A percentile compares a stretch with the other conserved stretches of the same genome.
These are phyloP conservation scores for Hirsutella thompsonii DNA, from an alignment of 2,329 filamentous ascomycete species.

Conservation along the genomic window DNA sequence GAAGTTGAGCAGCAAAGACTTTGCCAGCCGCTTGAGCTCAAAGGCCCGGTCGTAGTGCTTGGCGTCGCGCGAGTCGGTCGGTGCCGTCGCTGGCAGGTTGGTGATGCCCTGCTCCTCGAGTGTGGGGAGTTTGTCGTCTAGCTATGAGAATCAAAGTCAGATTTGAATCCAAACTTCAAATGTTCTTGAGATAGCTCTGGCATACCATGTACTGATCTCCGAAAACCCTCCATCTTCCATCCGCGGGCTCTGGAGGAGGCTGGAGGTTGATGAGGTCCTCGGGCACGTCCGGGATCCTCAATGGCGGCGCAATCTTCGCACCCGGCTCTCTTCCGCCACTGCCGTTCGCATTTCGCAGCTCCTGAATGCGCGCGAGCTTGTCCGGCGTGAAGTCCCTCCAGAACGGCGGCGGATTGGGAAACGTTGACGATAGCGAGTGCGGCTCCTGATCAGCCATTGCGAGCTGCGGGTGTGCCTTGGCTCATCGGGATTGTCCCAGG, in stretches of 20 bases:
- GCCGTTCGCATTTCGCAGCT: constrained; percentile 25
- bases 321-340: constrained; percentile 9
- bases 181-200: no score
- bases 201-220: constrained; percentile 49
- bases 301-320: constrained; percentile 6
- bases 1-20: constrained; percentile 79
- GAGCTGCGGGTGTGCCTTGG: background rate
- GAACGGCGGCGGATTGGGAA: constrained; percentile 79
- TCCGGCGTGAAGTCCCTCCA: constrained; percentile 77
- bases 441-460: constrained; percentile 45
- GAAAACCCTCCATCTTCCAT: constrained; percentile 64
- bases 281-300: constrained; percentile 40
- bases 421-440: constrained; percentile 47
- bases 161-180: no score
- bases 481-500: background rate
- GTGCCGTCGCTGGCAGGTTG: constrained; percentile 40
- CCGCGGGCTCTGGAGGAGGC: constrained; percentile 61
- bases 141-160: constrained; percentile 24
- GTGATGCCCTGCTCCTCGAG: constrained; percentile 59
- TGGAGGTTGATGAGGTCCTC: constrained; percentile 64
- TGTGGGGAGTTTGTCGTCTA: constrained; percentile 49
- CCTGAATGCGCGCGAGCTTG: constrained; percentile 47
- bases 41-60: constrained; percentile 50
- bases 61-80: constrained; percentile 29
- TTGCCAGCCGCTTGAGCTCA: constrained; percentile 65